Evolutionary conservation across 2,329 filamentous ascomycete genomes (phyloP), one percentile per base, ranked within the genome.

Genomic region (Cladosporium sp.): DNA sequence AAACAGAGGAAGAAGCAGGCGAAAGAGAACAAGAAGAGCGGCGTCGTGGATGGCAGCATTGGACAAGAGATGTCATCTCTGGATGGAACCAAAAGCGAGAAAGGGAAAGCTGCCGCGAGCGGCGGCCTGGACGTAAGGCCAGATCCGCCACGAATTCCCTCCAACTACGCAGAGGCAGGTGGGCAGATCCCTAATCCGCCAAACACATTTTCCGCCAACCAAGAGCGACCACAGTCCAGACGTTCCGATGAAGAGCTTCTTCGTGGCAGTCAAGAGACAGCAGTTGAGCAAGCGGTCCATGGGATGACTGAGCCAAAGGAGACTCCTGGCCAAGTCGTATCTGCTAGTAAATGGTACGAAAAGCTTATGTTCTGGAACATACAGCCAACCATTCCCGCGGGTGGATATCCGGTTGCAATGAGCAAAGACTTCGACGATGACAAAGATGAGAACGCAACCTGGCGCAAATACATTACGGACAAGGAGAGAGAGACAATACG

Each of bases 401-500:
- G 69, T 14, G 71, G 75, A 33, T 96, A 96, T 72, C 85, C 87
- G 0, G 67, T 81, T 2, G 87, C 90, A 0, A 88, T 86, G 73
- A 57, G 31, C 28, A 16, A 44, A 7, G 35, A 57, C 12, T 62
- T 62, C 8, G 57, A 66, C 29, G 28, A 66, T 14, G 64, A 66
- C 58, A 58, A 87, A 12, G 86, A 89, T 52, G 85, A 84, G 10
- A 84, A 87, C 58, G 88, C 91, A 0, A 80, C 86, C 53, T 99
- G 95, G 95, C 88, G 89, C 72, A 90, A 89, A 67, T 97, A 93
- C 79, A 81, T 98, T 60, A 89, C 88, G 73, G 86, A 87, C 66
- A 93, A 91, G 65, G 88, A 97, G 67, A 89, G 95, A 44, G 92
- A 94, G 21, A 96, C 91, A 0, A 93, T 96, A 80, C 88, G 89